Evolutionary conservation across 768 basidiomycete genomes (phyloP).

Genomic region (Mycena maculata): DNA sequence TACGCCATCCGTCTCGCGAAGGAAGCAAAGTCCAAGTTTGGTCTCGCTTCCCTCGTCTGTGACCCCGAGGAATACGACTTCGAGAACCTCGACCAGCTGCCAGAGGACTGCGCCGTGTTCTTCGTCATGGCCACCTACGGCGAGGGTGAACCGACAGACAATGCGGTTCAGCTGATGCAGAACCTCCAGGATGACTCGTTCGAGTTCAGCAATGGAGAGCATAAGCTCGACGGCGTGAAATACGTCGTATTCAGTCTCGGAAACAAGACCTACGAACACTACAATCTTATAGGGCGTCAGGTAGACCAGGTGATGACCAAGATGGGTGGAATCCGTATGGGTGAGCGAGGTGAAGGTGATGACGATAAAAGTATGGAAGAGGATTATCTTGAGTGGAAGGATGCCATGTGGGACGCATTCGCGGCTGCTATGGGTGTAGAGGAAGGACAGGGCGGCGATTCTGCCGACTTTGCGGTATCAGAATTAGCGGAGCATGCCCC

Average conservation of each 20-base stretch:
- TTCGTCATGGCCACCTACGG: conserved; percentile 99
- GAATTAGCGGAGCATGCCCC: conserved; percentile 79
- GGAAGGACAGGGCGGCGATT: conserved; percentile 96
- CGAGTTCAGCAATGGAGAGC: conserved; percentile 85
- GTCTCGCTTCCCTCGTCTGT: conserved; percentile 94
- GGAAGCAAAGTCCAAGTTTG: conserved; percentile 97
- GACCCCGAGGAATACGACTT: conserved; percentile 99
- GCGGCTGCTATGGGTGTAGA: conserved; percentile 87
- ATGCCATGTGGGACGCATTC: conserved; percentile 95
- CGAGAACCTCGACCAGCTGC: conserved; percentile 91
- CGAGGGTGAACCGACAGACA: conserved; percentile 99
- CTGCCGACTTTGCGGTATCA: conserved; percentile 92
- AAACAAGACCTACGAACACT: conserved; percentile 95
- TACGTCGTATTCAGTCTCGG: conserved; percentile 96
- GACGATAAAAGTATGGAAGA: conserved; percentile 99
- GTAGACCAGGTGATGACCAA: conserved; percentile 79
- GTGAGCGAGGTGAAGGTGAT: conserved; percentile 94
- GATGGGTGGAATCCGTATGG: conserved; percentile 88
- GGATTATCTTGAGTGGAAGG: conserved; percentile 99
- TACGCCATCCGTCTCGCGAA: conserved; percentile 98
- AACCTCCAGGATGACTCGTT: conserved; percentile 89
- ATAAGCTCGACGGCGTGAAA: conserved; percentile 83
- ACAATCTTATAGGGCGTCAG: conserved; percentile 88
- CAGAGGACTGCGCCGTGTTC: conserved; percentile 88
- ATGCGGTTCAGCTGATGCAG: conserved; percentile 94